These are phyloP conservation scores for Arthrobotrys musiformis DNA, from an alignment of 2,329 filamentous ascomycete species.

Conservation along the genomic window DNA sequence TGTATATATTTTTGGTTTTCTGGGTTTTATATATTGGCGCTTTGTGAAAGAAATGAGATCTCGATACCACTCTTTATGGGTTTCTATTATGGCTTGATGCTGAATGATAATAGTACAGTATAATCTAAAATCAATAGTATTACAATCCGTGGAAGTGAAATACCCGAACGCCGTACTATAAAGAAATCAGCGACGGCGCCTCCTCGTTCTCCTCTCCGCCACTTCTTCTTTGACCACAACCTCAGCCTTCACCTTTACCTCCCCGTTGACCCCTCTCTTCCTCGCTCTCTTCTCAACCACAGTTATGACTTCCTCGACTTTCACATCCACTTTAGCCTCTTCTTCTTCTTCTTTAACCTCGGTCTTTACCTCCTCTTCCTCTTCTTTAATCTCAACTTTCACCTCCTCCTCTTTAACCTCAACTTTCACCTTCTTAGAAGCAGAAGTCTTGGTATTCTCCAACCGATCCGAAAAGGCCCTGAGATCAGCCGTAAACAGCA, in stretches of 20 bases:
- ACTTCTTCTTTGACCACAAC: constrained; percentile 57
- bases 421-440: not conserved
- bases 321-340: constrained; percentile 60
- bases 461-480: constrained; percentile 78
- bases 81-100: not conserved
- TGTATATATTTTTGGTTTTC: constrained; percentile 13
- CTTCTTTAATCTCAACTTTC: constrained; percentile 61
- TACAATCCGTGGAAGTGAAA: not conserved
- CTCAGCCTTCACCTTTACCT: constrained; percentile 57
- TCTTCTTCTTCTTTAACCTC: constrained; percentile 59
- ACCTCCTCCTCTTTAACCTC: constrained; percentile 61
- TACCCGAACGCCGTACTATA: not conserved
- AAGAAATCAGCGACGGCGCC: constrained; percentile 28
- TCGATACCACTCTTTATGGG: constrained; percentile 34
- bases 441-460: constrained; percentile 58
- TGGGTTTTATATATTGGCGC: not conserved
- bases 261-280: constrained; percentile 58
- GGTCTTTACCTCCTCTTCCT: constrained; percentile 57
- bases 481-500: constrained; percentile 89
- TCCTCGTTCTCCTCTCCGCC: constrained; percentile 56
- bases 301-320: constrained; percentile 60
- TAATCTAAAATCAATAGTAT: not conserved
- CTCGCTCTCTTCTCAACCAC: constrained; percentile 55
- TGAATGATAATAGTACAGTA: constrained; percentile 5
- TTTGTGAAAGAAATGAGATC: constrained; percentile 26